Evolutionary conservation across 176 grass and related monocot species (phyloP), one percentile per base, ranked within the genome.

Genomic region (Urochloa ruziziensis): DNA sequence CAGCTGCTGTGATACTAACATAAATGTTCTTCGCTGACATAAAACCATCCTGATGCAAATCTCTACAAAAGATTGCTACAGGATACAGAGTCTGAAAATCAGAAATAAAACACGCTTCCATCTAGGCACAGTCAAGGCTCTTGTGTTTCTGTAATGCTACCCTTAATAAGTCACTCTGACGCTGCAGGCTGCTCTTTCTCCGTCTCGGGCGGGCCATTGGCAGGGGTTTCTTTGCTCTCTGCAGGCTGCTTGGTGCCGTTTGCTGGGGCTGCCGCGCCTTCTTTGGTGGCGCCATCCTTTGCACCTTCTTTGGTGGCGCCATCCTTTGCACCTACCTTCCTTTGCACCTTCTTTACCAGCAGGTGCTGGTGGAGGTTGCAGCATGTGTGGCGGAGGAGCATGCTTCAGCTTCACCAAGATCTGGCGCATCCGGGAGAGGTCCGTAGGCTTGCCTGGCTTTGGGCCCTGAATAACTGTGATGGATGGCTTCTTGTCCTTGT

Each of bases 371-470:
- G 90, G 89, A n/a, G 96, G 89, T 4, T 88, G 86, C 66, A 90
- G 82, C 96, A 94, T 90, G 80, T 98, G 96, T 3, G 88, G 79
- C 1, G 93, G 96, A 0, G 89, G 91, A 60, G 86, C 76, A 62
- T 98, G 93, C 87, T 98, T 98, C 65, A 98, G 88, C 87, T 89
- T 94, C 77, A 91, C 76, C 51, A 98, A 78, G 70, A 95, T 90
- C 54, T 98, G 93, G 70, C 91, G 93, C 93, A 98, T 90, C 34
- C 93, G 90, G 7, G 93, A 88, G 39, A 98, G 87, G 36, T 98
- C 96, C 1, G 96, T 98, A 21, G 89, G 91, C 70, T 98, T 98
- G 90, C 96, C 96, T 21, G 93, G 96, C 63, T 95, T 98, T 3
- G 93, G 93, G 10, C 96, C 96, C 17, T 93, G 96, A 62, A 95